phyloP scores from a whole-genome alignment of 2,329 filamentous ascomycete genomes.

The Tolypocladium pustulatum region DNA sequence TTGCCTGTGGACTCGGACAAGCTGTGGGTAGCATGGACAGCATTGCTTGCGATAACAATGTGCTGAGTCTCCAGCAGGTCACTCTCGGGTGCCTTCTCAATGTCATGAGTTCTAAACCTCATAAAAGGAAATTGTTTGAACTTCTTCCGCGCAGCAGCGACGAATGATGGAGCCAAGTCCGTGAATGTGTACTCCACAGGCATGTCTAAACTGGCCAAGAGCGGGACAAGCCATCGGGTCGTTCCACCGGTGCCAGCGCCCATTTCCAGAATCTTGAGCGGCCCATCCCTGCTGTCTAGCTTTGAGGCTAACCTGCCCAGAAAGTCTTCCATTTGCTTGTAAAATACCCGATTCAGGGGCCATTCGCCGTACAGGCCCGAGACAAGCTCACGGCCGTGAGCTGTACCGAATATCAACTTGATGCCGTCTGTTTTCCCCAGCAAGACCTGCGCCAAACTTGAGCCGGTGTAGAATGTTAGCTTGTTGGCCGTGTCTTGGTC shows the following conservation, averaged over 20 bases:
- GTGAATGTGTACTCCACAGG: slow-evolving; percentile 28
- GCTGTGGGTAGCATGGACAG: slow-evolving; percentile 21
- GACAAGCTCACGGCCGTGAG: slow-evolving; percentile 22
- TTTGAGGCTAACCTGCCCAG: slow-evolving; percentile 7
- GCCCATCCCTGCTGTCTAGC: neutral
- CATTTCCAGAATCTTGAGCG: slow-evolving; percentile 13
- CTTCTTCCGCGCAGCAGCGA: slow-evolving; percentile 3
- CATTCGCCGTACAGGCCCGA: slow-evolving; percentile 23
- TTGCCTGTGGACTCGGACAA: slow-evolving; percentile 8
- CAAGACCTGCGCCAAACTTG: slow-evolving; percentile 16
- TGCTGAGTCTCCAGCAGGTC: slow-evolving; percentile 14
- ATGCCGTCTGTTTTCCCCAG: slow-evolving; percentile 24
- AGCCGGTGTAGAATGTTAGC: slow-evolving; percentile 14
- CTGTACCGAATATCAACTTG: slow-evolving; percentile 25
- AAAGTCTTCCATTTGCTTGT: slow-evolving; percentile 22
- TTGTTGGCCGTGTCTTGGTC: slow-evolving; percentile 3
- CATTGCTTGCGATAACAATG: slow-evolving; percentile 22
- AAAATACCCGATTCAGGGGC: slow-evolving; percentile 21
- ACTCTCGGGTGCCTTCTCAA: slow-evolving; percentile 8
- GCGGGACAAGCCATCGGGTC: slow-evolving; percentile 16
- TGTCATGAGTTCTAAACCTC: slow-evolving; percentile 3
- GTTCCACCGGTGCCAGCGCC: slow-evolving; percentile 19
- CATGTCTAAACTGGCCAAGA: slow-evolving; percentile 18
- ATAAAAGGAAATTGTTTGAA: slow-evolving; percentile 5
- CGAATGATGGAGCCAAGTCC: slow-evolving; percentile 19